Base-by-base conservation (phyloP, 192 early-diverging fungal genomes). In the Coemansia aciculifera region DNA sequence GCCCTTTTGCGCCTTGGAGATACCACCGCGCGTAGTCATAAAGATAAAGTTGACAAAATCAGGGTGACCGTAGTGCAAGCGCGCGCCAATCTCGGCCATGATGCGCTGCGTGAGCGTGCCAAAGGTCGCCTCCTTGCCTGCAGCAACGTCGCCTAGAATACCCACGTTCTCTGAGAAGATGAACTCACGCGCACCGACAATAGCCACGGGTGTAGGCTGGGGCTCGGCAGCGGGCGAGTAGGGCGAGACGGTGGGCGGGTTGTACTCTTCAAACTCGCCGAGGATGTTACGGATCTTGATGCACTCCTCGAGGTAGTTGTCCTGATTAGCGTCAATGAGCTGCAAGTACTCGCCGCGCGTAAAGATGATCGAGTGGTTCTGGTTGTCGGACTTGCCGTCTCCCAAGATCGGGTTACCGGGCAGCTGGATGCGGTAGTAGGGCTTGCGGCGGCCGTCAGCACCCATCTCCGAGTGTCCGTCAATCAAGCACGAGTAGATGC, bases 301-400 rank as follows among this genome's bases (percentile, higher is more conserved):
- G 44, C 89, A 88, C 83, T 94, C 92, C 63, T 95, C 94, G n/a
- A 95, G 84, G 69, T 94, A 95, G 75, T 95, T 93, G 73, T 95
- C 94, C 84, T 94, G 92, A 67, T 95, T 95, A 19, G 94, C 94
- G 66, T 95, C 94, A 31, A 95, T 87, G 10, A 94, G 76, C 73
- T 95, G 91, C 39, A 95, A 34, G 56, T 93, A 94, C 83, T 95
- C 94, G 39, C 94, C 94, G 43, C 94, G 93, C 43, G 87, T 87
- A 60, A 92, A 95, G 37, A 93, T 87, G 44, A 95, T 86, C 19
- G 91, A 85, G 67, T 93, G 92, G 76, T 93, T 94, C 81, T 94
- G 94, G 74, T 95, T 95, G 76, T 93, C 93, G 0, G 91, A 91
- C 82, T 95, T 95, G 48, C 94, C 94, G 72, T 95, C 93, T 24